Evolutionary conservation across 306 rosid species (phyloP).

Genomic region (Delonix regia): DNA sequence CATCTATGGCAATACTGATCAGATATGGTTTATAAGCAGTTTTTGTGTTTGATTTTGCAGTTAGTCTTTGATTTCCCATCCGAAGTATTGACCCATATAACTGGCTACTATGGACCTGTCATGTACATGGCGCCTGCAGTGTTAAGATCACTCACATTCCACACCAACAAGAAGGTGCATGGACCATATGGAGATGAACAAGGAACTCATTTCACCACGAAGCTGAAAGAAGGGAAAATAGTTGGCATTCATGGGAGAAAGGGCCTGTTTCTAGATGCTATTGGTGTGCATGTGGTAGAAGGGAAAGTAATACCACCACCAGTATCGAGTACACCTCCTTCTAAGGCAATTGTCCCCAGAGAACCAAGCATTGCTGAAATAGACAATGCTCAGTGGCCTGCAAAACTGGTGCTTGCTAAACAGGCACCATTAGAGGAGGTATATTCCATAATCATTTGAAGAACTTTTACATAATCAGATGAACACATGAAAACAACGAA

Average conservation of each 20-base stretch:
- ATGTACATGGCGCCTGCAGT: conserved; percentile 80
- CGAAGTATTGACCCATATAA: conserved; percentile 83
- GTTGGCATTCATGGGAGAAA: conserved; percentile 86
- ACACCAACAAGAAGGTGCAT: conserved; percentile 60
- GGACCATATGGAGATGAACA: conserved; percentile 91
- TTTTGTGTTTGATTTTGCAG: conserved; percentile 51
- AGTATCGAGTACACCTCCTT: conserved; percentile 29
- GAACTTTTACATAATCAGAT: not conserved
- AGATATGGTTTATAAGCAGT: conserved; percentile 10
- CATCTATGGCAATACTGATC: not conserved
- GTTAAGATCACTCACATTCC: conserved; percentile 78
- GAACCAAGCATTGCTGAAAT: conserved; percentile 50
- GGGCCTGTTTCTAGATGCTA: conserved; percentile 84
- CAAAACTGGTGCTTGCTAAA: conserved; percentile 53
- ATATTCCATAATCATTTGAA: conserved; percentile 32
- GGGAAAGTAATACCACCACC: conserved; percentile 59
- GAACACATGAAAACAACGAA: not conserved
- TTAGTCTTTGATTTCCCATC: conserved; percentile 71
- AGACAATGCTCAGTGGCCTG: conserved; percentile 52
- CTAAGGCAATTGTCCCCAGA: conserved; percentile 39
- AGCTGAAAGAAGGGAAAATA: conserved; percentile 71
- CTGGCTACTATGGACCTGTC: conserved; percentile 70
- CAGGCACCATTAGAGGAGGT: conserved; percentile 64
- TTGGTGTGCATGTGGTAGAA: conserved; percentile 80
- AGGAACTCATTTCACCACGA: conserved; percentile 71